Evolutionary conservation across 2,329 filamentous ascomycete genomes (phyloP), one percentile per base, ranked within the genome.

Genomic region (Cryphonectria naterciae): DNA sequence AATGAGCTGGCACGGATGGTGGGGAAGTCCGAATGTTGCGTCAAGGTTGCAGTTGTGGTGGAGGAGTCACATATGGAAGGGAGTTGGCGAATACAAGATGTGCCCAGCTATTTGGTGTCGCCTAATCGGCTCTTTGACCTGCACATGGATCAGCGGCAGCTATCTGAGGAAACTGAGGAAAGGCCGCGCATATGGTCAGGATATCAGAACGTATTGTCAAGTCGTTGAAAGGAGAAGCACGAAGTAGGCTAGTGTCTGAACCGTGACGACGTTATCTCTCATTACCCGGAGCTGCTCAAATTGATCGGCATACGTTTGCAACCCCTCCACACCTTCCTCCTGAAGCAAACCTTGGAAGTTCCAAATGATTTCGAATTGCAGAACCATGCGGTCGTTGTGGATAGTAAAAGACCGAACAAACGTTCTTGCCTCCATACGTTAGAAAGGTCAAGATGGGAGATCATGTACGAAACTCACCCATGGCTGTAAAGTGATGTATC

Each of bases 51-150:
- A 6, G 66, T 61, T 15, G 66, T 68, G 56, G 56, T 43, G 2
- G 66, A 68, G 46, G 35, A 13, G 39, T 60, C 66, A 32, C 66
- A 61, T 10, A 61, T 68, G 54, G 54, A 68, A 35, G 65, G 56
- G 7, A 49, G 37, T 17, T 61, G 41, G 37, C 58, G 54, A 3
- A n/a, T 37, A 19, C 22, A 68, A 19, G 58, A 61, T 46, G 25
- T 68, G 39, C 66, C 54, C 8, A n/a, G 46, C 13, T n/a, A 49
- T 28, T 61, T 61, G 56, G 66, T 43, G 15, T 19, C 56, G 28
- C 54, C 54, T 8, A 56, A 52, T 25, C 54, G 41, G n/a, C 37
- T 68, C 17, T 68, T 68, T 61, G 66, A 68, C 7, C 35, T 68
- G n/a, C 52, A 68, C 11, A 49, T 68, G 66, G 37, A 68, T 28